A percentile compares a stretch with the other conserved stretches of the same genome.
These are phyloP conservation scores for Lonicera japonica DNA, from an alignment of 129 eudicot genomes.

Conservation along the genomic window DNA sequence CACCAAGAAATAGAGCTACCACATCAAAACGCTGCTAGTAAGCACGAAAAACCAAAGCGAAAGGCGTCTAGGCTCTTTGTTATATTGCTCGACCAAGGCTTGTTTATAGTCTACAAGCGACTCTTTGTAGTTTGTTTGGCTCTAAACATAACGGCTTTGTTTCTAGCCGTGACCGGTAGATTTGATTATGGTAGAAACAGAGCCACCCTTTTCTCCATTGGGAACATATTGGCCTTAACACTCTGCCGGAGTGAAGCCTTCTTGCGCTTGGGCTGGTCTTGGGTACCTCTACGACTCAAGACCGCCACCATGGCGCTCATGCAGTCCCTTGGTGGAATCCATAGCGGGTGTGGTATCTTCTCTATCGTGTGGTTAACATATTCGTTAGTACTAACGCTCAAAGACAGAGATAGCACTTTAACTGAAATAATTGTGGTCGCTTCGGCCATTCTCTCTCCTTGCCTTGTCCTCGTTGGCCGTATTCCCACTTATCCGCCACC, in stretches of 20 bases:
- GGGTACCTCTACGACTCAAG: slow-evolving; percentile 59
- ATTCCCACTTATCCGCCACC: slow-evolving; percentile 73
- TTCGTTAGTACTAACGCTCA: slow-evolving; percentile 46
- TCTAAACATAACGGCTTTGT: slow-evolving; percentile 39
- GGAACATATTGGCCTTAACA: slow-evolving; percentile 51
- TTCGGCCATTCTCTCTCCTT: slow-evolving; percentile 41
- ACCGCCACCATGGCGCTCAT: slow-evolving; percentile 49
- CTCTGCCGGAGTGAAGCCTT: slow-evolving; percentile 68
- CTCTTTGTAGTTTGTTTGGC: slow-evolving; percentile 45
- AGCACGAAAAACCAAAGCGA: slow-evolving; percentile 19
- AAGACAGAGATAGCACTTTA: slow-evolving; percentile 45
- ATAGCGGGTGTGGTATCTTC: slow-evolving; percentile 68
- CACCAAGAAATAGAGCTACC: neutral
- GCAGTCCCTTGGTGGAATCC: slow-evolving; percentile 73
- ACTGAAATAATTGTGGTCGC: slow-evolving; percentile 48
- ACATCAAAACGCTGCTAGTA: slow-evolving; percentile 18
- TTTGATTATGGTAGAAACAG: slow-evolving; percentile 46
- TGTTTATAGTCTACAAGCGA: slow-evolving; percentile 68
- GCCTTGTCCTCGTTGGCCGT: slow-evolving; percentile 48
- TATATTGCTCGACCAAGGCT: slow-evolving; percentile 71
- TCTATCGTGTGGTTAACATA: slow-evolving; percentile 62
- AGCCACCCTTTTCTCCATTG: slow-evolving; percentile 55
- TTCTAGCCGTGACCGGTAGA: slow-evolving; percentile 46
- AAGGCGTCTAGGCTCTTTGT: slow-evolving; percentile 50
- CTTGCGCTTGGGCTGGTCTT: slow-evolving; percentile 46